Conservation (phyloP, 2,329 filamentous ascomycete genomes). For the Aspergillus udagawae region DNA sequence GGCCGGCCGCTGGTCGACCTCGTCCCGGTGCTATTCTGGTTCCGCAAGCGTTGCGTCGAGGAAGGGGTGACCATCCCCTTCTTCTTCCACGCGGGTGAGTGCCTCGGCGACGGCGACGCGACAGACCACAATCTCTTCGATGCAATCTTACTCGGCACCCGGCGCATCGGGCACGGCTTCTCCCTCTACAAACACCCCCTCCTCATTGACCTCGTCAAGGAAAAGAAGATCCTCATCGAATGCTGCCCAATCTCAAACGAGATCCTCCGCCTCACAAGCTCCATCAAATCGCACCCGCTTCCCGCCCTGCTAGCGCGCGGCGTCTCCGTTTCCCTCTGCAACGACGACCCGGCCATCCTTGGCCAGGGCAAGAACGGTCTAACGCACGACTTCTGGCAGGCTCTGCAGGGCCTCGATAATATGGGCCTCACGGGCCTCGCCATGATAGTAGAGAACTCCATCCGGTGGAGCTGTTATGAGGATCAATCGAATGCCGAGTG, state of each 20-base stretch:
- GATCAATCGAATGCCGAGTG: constrained; percentile 70
- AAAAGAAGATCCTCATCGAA: constrained; percentile 83
- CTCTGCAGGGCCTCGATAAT: constrained; percentile 86
- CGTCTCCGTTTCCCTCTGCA: constrained; percentile 77
- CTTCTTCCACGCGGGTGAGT: constrained; percentile 94
- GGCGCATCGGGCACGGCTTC: constrained; percentile 86
- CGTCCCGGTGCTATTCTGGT: constrained; percentile 86
- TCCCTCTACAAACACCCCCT: constrained; percentile 88
- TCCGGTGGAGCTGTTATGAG: constrained; percentile 85
- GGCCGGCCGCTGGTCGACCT: constrained; percentile 73
- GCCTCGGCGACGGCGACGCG: constrained; percentile 69
- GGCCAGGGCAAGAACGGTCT: constrained; percentile 78
- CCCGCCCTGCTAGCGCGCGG: constrained; percentile 81
- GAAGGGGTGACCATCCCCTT: constrained; percentile 81
- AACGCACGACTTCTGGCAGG: constrained; percentile 93
- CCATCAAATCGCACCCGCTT: constrained; percentile 72
- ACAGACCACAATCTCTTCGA: constrained; percentile 87
- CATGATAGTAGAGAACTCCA: constrained; percentile 84
- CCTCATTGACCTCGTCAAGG: constrained; percentile 81
- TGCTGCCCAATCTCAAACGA: constrained; percentile 91
- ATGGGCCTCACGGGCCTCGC: constrained; percentile 82
- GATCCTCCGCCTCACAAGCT: constrained; percentile 72
- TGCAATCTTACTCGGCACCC: constrained; percentile 77
- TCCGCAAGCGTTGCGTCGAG: constrained; percentile 76
- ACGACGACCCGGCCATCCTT: constrained; percentile 86